Percentiles rank a stretch among this genome's conserved stretches.
phyloP scores from a whole-genome alignment of 2,329 filamentous ascomycete genomes.

The Penicillium sp. region DNA sequence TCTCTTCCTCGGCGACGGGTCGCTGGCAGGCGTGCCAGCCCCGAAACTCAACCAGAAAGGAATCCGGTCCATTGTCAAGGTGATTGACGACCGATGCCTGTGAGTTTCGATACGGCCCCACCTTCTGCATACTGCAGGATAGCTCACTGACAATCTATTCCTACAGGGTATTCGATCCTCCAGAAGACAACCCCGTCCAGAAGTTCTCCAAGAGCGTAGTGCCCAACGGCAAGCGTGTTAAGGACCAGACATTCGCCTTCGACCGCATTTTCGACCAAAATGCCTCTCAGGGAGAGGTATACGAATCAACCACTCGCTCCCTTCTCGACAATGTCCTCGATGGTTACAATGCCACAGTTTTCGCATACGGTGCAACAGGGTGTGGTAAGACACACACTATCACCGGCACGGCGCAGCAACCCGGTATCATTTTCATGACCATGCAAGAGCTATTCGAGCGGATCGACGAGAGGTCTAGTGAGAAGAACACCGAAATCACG shows the following conservation, averaged over 20 bases:
- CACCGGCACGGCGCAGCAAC: constrained; percentile 85
- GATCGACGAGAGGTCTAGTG: constrained; percentile 81
- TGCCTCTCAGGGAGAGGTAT: constrained; percentile 87
- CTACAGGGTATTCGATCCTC: constrained; percentile 88
- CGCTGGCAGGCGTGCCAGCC: constrained; percentile 81
- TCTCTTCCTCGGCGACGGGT: constrained; percentile 94
- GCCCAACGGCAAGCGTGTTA: constrained; percentile 84
- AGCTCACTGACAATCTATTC: constrained; percentile 14
- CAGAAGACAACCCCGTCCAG: constrained; percentile 90
- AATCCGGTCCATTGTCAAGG: constrained; percentile 89
- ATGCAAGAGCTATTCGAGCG: constrained; percentile 99
- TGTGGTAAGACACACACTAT: constrained; percentile 99
- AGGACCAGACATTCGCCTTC: constrained; percentile 97
- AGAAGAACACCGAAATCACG: constrained; percentile 87
- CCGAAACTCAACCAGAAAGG: constrained; percentile 86
- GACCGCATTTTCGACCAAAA: constrained; percentile 97
- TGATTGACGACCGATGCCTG: constrained; percentile 95
- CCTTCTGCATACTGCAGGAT: neutral
- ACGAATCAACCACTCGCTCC: constrained; percentile 85
- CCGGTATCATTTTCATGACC: constrained; percentile 96
- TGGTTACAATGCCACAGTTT: constrained; percentile 98
- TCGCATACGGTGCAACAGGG: constrained; percentile 95
- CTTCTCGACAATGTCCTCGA: constrained; percentile 95
- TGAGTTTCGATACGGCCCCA: constrained; percentile 53
- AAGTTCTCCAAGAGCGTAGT: constrained; percentile 83